Conservation (phyloP, 2,329 filamentous ascomycete species). For the Diplodia mutila region DNA sequence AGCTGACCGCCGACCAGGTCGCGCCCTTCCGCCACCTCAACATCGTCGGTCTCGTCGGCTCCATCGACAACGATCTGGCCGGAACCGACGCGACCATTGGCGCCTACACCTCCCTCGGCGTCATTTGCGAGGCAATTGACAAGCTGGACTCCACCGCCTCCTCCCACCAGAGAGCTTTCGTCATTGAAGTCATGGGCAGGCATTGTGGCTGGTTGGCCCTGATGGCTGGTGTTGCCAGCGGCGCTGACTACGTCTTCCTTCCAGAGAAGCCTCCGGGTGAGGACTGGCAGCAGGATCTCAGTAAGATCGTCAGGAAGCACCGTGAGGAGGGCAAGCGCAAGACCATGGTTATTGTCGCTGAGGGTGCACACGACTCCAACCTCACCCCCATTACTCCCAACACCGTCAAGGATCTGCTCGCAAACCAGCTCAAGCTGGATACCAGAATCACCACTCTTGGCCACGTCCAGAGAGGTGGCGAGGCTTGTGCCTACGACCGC, state of each 20-base stretch:
- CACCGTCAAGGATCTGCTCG: conserved; percentile 87
- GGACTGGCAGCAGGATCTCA: conserved; percentile 91
- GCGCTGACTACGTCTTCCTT: conserved; percentile 95
- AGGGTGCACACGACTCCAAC: conserved; percentile 85
- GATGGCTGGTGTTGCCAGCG: conserved; percentile 93
- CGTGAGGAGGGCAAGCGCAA: conserved; percentile 88
- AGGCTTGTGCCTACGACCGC: conserved; percentile 90
- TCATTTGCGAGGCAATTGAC: conserved; percentile 95
- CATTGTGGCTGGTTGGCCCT: conserved; percentile 98
- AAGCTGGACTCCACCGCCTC: conserved; percentile 94
- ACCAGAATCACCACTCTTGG: conserved; percentile 94
- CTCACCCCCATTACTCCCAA: conserved; percentile 80
- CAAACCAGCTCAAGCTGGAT: conserved; percentile 78
- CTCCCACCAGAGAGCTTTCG: conserved; percentile 94
- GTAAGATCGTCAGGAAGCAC: conserved; percentile 76
- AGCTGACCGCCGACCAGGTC: conserved; percentile 72
- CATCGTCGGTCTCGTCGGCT: conserved; percentile 94
- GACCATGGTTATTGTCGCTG: conserved; percentile 96
- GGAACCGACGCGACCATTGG: conserved; percentile 97
- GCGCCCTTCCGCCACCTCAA: conserved; percentile 84
- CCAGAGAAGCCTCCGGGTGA: conserved; percentile 87
- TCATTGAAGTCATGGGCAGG: conserved; percentile 97
- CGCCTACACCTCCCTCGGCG: conserved; percentile 88
- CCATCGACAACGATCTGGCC: conserved; percentile 97
- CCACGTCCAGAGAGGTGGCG: conserved; percentile 94